Evolutionary conservation across 768 basidiomycete genomes (phyloP).

Genomic region (Fomitopsis serialis): DNA sequence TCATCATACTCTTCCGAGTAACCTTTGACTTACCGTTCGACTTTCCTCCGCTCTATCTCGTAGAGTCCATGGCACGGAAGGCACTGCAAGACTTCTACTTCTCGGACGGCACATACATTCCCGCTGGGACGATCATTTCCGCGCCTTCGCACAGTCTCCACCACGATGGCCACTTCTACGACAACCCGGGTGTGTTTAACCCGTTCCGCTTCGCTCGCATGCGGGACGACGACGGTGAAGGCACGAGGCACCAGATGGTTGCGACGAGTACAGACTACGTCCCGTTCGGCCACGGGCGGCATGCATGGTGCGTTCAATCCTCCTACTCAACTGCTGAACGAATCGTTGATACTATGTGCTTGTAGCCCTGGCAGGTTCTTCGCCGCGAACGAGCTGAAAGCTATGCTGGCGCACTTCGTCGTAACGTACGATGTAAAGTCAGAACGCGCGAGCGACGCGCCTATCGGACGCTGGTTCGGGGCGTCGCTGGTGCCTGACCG

Average conservation of each 20-base stretch:
- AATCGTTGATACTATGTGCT: neutral
- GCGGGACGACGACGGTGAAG: conserved; percentile 18
- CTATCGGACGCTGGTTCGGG: neutral
- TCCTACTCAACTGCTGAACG: neutral
- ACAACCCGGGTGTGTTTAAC: conserved; percentile 34
- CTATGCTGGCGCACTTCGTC: conserved; percentile 19
- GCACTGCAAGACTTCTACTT: conserved; percentile 23
- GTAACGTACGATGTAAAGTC: conserved; percentile 20
- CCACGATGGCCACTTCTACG: conserved; percentile 36
- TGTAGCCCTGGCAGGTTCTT: conserved; percentile 24
- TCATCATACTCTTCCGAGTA: neutral
- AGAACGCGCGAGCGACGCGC: conserved; percentile 11
- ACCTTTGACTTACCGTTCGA: neutral
- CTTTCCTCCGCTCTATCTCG: neutral
- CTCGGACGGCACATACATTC: conserved; percentile 31
- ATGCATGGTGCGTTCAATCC: conserved; percentile 15
- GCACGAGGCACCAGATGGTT: conserved; percentile 22
- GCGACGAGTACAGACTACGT: conserved; percentile 27
- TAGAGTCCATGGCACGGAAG: conserved; percentile 11
- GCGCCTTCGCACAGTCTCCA: conserved; percentile 30
- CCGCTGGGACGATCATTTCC: conserved; percentile 33
- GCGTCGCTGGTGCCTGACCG: conserved; percentile 3
- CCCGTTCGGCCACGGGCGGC: conserved; percentile 21
- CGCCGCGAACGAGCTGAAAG: conserved; percentile 18
- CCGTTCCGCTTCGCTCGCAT: conserved; percentile 35